Evolutionary conservation across 768 basidiomycete species (phyloP).

Genomic region (Boletellus sp.): DNA sequence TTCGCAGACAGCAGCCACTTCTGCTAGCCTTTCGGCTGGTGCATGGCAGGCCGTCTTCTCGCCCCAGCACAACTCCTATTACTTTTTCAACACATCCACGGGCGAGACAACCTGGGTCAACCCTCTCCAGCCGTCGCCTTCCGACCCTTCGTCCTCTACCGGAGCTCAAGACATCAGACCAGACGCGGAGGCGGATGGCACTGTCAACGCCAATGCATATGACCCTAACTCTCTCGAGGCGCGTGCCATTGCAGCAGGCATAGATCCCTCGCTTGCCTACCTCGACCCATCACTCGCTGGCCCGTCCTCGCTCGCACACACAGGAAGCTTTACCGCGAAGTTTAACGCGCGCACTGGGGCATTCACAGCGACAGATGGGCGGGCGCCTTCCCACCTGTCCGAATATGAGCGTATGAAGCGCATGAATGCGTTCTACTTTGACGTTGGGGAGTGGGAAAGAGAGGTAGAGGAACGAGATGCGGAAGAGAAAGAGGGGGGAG

Average conservation of each 20-base stretch:
- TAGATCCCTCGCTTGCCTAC: slow-evolving; percentile 76
- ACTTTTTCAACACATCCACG: slow-evolving; percentile 75
- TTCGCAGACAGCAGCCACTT: slow-evolving; percentile 5
- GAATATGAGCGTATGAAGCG: slow-evolving; percentile 75
- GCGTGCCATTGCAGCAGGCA: slow-evolving; percentile 73
- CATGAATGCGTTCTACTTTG: slow-evolving; percentile 88
- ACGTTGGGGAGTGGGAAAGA: slow-evolving; percentile 74
- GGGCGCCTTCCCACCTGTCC: slow-evolving; percentile 72
- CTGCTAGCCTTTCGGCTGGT: slow-evolving; percentile 22
- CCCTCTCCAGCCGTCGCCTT: slow-evolving; percentile 49
- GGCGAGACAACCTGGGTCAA: slow-evolving; percentile 84
- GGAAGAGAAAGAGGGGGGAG: slow-evolving; percentile 49
- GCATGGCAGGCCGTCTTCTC: slow-evolving; percentile 84
- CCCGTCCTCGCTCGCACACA: slow-evolving; percentile 26
- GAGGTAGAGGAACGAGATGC: slow-evolving; percentile 51
- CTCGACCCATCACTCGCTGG: slow-evolving; percentile 69
- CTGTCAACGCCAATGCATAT: slow-evolving; percentile 17
- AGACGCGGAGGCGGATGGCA: slow-evolving; percentile 17
- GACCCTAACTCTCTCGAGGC: slow-evolving; percentile 53
- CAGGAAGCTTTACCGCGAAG: slow-evolving; percentile 58
- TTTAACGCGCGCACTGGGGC: slow-evolving; percentile 82
- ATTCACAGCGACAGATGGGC: slow-evolving; percentile 61
- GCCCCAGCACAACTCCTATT: slow-evolving; percentile 74
- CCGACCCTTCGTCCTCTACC: slow-evolving; percentile 22
- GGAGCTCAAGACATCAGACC: slow-evolving; percentile 16